phyloP scores from a whole-genome alignment of 1,139 yeast species.

The Pichia sp. region DNA sequence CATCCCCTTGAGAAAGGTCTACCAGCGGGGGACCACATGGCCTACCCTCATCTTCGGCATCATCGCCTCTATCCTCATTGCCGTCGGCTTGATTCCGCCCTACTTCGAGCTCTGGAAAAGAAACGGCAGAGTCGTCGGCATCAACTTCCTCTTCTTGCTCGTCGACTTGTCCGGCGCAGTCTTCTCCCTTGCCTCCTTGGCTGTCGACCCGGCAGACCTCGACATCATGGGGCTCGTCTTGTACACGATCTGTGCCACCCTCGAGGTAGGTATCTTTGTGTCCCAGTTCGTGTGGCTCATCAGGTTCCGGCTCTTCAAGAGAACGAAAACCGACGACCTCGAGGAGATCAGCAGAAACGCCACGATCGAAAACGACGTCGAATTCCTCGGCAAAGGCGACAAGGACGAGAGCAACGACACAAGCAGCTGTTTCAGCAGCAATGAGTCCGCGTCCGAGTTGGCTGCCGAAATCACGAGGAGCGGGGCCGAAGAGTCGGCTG shows the following conservation, averaged over 20 bases:
- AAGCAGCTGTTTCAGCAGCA: background rate
- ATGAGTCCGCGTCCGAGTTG: background rate
- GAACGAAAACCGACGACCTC: background rate
- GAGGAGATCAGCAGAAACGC: background rate
- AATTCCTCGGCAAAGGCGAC: background rate
- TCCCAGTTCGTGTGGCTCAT: slow-evolving; percentile 72
- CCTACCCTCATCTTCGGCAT: slow-evolving; percentile 77
- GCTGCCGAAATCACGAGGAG: background rate
- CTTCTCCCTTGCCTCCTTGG: slow-evolving; percentile 62
- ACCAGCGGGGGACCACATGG: slow-evolving; percentile 53
- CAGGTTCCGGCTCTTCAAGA: slow-evolving; percentile 40
- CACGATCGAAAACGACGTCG: background rate
- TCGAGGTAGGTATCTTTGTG: slow-evolving; percentile 73
- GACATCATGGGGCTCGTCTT: slow-evolving; percentile 76
- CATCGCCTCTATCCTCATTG: slow-evolving; percentile 70
- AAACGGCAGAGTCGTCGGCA: slow-evolving; percentile 80
- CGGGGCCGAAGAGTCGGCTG: background rate
- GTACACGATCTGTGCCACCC: slow-evolving; percentile 62
- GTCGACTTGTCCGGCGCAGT: slow-evolving; percentile 81
- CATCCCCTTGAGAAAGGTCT: slow-evolving; percentile 62
- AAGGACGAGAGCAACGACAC: background rate
- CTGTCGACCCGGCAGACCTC: slow-evolving; percentile 41
- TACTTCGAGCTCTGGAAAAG: slow-evolving; percentile 79
- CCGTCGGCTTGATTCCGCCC: slow-evolving; percentile 80
- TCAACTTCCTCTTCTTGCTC: slow-evolving; percentile 74